These are phyloP conservation scores for Lophiostoma macrostomum DNA, from an alignment of 495 filamentous ascomycete species.

Conservation along the genomic window DNA sequence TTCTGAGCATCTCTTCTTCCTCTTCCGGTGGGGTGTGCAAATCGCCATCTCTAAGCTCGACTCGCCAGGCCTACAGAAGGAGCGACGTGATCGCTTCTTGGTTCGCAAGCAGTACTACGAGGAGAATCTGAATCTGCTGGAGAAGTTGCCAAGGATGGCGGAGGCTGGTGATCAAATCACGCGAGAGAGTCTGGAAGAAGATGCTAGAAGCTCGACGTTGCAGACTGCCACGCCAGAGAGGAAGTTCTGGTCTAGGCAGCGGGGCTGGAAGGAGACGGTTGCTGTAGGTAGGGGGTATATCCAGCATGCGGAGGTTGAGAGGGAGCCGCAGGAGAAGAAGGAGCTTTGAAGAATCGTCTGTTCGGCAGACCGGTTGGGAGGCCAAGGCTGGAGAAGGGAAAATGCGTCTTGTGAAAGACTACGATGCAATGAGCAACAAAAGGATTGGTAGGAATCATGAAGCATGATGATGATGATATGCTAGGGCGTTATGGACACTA, in stretches of 20 bases:
- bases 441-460: no score
- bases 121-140: constrained; percentile 51
- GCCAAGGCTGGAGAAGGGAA: no score
- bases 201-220: constrained; percentile 59
- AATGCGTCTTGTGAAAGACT: no score
- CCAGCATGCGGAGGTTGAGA: constrained; percentile 45
- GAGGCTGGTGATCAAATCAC: constrained; percentile 43
- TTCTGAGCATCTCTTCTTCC: constrained; percentile 81
- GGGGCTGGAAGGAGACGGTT: constrained; percentile 59
- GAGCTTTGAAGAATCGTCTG: constrained; percentile 16
- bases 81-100: constrained; percentile 68
- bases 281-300: constrained; percentile 57
- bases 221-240: constrained; percentile 55
- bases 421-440: no score
- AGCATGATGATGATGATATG: no score
- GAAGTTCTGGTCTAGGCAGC: constrained; percentile 68
- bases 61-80: constrained; percentile 76
- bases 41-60: constrained; percentile 75
- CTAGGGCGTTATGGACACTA: no score
- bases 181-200: constrained; percentile 59
- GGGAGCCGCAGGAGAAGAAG: constrained; percentile 52
- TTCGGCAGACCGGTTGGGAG: no score
- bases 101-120: constrained; percentile 71
- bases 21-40: constrained; percentile 65
- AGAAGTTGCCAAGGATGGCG: constrained; percentile 31